Evolutionary conservation across 169 alveolate genomes (phyloP).

Genomic region (Cyclospora cayetanensis): DNA sequence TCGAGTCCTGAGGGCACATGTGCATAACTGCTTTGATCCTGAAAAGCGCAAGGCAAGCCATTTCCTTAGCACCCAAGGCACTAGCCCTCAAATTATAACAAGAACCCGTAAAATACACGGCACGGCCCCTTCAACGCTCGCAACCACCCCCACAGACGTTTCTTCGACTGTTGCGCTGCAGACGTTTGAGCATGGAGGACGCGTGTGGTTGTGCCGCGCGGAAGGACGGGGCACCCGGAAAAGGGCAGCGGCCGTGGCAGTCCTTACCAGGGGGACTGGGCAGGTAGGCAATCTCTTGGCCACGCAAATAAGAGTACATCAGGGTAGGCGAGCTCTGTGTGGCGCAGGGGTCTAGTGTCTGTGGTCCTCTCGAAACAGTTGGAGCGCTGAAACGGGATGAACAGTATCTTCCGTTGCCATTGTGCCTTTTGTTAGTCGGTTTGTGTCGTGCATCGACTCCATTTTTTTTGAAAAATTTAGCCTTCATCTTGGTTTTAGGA

Average conservation of each 20-base stretch:
- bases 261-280: constrained; percentile 84
- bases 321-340: no score
- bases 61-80: background rate
- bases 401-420: no score
- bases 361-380: no score
- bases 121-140: background rate
- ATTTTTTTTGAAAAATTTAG: no score
- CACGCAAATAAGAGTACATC: no score
- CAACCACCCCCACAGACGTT: background rate
- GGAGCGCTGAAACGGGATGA: no score
- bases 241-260: constrained; percentile 84
- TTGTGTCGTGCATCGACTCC: no score
- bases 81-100: background rate
- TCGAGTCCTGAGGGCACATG: background rate
- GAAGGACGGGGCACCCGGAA: constrained; percentile 86
- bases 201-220: constrained; percentile 82
- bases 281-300: constrained; percentile 64
- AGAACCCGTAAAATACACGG: background rate
- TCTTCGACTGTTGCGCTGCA: background rate
- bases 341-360: no score
- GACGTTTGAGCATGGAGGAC: constrained; percentile 80
- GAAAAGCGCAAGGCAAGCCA: constrained; percentile 9
- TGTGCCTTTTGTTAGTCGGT: no score
- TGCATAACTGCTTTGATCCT: background rate
- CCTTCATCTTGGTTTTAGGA: no score